Base-by-base conservation (phyloP, 345 rosid species). In the Salix viminalis region DNA sequence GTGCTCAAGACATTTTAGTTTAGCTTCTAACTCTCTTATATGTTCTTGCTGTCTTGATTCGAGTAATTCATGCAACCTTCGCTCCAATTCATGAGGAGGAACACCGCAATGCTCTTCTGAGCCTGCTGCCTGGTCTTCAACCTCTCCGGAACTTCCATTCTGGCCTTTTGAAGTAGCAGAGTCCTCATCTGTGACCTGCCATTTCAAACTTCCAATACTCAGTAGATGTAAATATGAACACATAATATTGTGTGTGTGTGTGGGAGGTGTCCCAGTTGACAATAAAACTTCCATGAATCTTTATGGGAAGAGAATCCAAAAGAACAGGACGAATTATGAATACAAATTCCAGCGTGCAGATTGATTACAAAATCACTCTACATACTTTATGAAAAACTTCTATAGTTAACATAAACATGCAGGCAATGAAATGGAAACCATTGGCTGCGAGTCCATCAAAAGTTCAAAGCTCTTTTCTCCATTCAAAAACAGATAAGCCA, bases 11-110 rank as follows among this genome's bases (percentile, higher is more conserved):
- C 76, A 70, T 69, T 80, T 83, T 67, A 94, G 73, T 66, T 89
- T 90, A 48, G 73, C 77, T 86, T 92, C 88, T 1, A 94, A 85
- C 86, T 90, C 93, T 78, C 79, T 84, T 72, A 92, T 92, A 74
- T 85, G 84, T 56, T 91, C 95, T 72, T 84, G 83, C 83, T 87
- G 97, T 75, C 92, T 90, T 72, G 82, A 58, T 74, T 91, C 91
- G 70, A 90, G 79, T 15, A 94, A 77, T 79, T 88, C 90, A 62
- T 88, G 90, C 76, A 92, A 84, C 64, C 81, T 94, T 79, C 88
- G 88, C 81, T 87, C 91, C 10, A 91, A 87, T 86, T 89, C 97
- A 67, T 79, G 65, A 0, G 98, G 94, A 62, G 85, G 82, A 81
- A 92, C 89, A 66, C 96, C 91, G 7, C 75, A 75, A 19, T 78